Percentiles rank a stretch among this genome's conserved stretches.
These are phyloP conservation scores for Albizia julibrissin DNA, from an alignment of 306 rosid species.

Conservation along the genomic window DNA sequence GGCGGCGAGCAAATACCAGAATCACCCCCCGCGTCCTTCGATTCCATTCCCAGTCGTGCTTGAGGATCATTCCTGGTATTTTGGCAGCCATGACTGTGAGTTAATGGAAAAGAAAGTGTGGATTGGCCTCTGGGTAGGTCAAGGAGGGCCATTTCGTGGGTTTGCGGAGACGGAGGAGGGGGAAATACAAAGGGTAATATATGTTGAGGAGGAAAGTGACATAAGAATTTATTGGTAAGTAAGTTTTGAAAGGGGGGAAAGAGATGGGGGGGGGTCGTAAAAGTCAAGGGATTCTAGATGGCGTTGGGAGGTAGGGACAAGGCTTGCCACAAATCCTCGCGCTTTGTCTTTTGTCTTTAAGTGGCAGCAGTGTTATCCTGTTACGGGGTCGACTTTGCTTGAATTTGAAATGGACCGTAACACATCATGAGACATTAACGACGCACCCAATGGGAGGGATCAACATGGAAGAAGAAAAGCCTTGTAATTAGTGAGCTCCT, in stretches of 20 bases:
- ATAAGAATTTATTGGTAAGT: conserved; percentile 38
- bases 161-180: conserved; percentile 15
- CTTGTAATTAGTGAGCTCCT: not conserved
- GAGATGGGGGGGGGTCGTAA: not conserved
- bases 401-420: not conserved
- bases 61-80: conserved; percentile 20
- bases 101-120: conserved; percentile 32
- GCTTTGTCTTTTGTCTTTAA: conserved; percentile 17
- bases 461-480: not conserved
- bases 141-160: conserved; percentile 43
- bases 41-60: not conserved
- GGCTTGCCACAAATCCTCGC: not conserved
- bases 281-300: conserved; percentile 64
- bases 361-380: too few species aligned
- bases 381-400: too few species aligned
- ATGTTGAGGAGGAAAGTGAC: not conserved
- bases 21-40: conserved; percentile 26
- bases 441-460: not conserved
- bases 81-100: not conserved
- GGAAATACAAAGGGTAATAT: conserved; percentile 2
- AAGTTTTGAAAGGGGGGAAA: conserved; percentile 18
- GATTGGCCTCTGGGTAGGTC: conserved; percentile 43
- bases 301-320: conserved; percentile 12
- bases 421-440: not conserved
- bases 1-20: conserved; percentile 65